Base-by-base conservation (phyloP, 148 eudicot genomes). In the Gaultheria prostrata region DNA sequence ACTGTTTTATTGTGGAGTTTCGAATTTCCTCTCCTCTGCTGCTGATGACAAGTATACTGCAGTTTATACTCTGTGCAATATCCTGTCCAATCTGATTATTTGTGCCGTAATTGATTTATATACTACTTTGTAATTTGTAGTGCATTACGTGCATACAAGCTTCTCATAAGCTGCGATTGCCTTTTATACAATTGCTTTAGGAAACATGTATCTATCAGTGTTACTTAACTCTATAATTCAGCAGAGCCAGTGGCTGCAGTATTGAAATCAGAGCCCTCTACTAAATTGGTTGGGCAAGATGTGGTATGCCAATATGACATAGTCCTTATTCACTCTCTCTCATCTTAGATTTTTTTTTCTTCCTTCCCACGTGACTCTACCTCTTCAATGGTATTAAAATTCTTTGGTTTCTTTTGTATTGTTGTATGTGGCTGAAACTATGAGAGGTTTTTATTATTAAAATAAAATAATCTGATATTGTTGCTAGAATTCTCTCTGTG, bases 221-320 rank as follows among this genome's bases (percentile, higher is more conserved):
- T 77, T 51, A 3, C 81, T 81, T 81, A 83, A 82, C 65, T 73
- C 77, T 57, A 3, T 21, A 80, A 77, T 83, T 54, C 82, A 88
- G 90, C 90, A 75, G 86, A 84, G 56, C 54, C 61, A 54, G 80
- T 79, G 14, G 78, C 80, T 72, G 76, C 86, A n/a, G 84, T 49
- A 30, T 78, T 72, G 61, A 77, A 54, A 26, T 84, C 88, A 72
- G 86, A 86, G 72, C 4, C 79, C 32, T 54, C 21, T 15, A 26
- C 75, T 51, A 30, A 84, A 49, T 73, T 80, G 24, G 14, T 39
- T 26, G 84, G 49, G 77, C 84, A 79, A 57, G 84, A 78, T 67
- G 51, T 54, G 90, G 90, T 88, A 86, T 50, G 88, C 78, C 82
- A 84, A 30, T 17, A 10, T 50, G 45, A 50, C 32, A 50, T 46